Evolutionary conservation across 495 filamentous ascomycete species (phyloP), one percentile per base, ranked within the genome.

Genomic region (Penicillium simplicissimum): DNA sequence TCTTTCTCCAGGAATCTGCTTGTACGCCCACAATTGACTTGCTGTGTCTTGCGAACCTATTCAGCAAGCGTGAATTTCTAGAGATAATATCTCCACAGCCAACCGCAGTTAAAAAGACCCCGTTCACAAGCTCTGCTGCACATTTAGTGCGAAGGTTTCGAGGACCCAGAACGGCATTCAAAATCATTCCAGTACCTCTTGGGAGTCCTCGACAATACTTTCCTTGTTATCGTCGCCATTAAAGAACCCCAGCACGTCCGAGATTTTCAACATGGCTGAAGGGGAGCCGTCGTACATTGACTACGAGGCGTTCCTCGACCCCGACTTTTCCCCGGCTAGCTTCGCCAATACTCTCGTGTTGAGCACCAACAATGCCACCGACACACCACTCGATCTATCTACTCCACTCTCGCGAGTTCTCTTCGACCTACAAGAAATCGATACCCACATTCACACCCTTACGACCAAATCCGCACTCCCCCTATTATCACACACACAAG

Each of bases 401-500:
- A 98, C 95, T 36, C 95, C 95, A 3, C 84, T 98, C 37, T 97
- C 93, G 3, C 86, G 91, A 51, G 95, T 98, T 13, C 84, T 98
- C 17, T 99, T 99, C 75, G 95, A 99, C 75, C 85, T 96, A 15
- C 95, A 99, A 72, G 95, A 98, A 73, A 88, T 99, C 61, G 93
- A 98, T 75, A 96, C 92, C 1, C 92, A 97, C 70, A 97, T 98
- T 62, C 89, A 98, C 75, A 81, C 83, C 17, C 84, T 99, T 25
- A 96, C 93, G 47, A 95, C 91, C 51, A 86, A 88, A 65, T 89
- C 90, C 51, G 90, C 96, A 14, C 79, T 94, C 8, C 90, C 92
- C 1, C 80, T 98, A n/a, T 83, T 98, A 28, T 79, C 85, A 17
- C 84, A 96, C 75, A 95, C 92, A 28, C 81, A 85, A 60, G 79